Evolutionary conservation across 768 basidiomycete species (phyloP).

Genomic region (Cyclocybe cylindracea): DNA sequence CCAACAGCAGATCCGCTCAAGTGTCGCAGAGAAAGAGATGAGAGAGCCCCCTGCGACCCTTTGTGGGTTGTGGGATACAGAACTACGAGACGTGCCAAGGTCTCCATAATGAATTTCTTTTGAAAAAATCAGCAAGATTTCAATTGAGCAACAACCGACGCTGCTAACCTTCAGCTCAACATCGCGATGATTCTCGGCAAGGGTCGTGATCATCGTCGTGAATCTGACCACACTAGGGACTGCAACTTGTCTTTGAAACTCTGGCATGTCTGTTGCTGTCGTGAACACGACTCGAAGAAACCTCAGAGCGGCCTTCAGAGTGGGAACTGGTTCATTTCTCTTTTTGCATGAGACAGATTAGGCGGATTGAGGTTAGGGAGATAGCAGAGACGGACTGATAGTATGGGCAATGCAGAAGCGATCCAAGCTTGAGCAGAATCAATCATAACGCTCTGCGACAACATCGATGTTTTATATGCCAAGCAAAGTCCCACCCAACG

Average conservation of each 20-base stretch:
- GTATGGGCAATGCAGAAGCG: constrained; percentile 57
- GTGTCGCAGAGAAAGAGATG: constrained; percentile 52
- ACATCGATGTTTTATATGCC: constrained; percentile 62
- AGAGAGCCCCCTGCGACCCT: constrained; percentile 52
- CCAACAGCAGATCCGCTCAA: constrained; percentile 55
- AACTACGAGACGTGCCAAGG: constrained; percentile 56
- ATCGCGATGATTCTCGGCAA: constrained; percentile 54
- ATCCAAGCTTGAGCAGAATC: constrained; percentile 79
- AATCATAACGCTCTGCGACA: constrained; percentile 61
- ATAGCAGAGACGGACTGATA: constrained; percentile 60
- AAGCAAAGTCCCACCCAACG: constrained; percentile 82
- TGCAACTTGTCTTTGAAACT: constrained; percentile 81
- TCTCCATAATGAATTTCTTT: constrained; percentile 46
- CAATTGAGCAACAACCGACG: background rate
- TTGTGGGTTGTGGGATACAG: constrained; percentile 71
- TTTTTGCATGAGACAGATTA: constrained; percentile 34
- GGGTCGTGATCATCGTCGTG: constrained; percentile 52
- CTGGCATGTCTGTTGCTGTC: constrained; percentile 58
- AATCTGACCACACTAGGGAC: constrained; percentile 75
- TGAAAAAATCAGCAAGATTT: background rate
- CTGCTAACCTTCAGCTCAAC: constrained; percentile 54
- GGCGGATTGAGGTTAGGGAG: constrained; percentile 12
- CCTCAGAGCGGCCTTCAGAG: constrained; percentile 62
- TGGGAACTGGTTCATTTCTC: constrained; percentile 69
- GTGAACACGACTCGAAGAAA: constrained; percentile 65